Conservation (phyloP, 208 protist genomes). For the Lotmaria passim region DNA sequence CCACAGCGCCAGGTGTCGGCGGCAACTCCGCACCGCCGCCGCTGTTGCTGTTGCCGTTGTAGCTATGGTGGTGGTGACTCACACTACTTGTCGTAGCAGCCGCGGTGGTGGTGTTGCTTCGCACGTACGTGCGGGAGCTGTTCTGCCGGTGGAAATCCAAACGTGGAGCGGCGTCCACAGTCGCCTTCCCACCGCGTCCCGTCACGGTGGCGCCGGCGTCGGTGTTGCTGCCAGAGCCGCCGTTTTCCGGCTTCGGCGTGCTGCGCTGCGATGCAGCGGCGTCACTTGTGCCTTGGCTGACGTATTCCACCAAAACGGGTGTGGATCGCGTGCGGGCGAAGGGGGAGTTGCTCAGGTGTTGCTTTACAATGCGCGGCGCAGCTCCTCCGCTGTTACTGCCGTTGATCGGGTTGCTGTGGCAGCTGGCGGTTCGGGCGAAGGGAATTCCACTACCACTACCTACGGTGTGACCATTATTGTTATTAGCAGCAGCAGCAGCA, state of each 20-base stretch:
- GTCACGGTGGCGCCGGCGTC: neutral
- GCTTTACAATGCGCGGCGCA: constrained; percentile 25
- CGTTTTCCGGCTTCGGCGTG: constrained; percentile 5
- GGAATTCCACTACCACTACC: constrained; percentile 4
- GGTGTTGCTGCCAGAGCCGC: neutral
- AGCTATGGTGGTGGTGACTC: neutral
- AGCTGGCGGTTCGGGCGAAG: constrained; percentile 21
- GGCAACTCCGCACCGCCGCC: neutral
- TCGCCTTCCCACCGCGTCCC: constrained; percentile 13
- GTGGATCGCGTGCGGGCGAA: constrained; percentile 30
- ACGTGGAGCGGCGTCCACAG: constrained; percentile 39
- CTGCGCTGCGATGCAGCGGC: neutral
- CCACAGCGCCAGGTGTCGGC: neutral
- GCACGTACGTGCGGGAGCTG: constrained; percentile 23
- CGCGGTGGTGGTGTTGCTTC: constrained; percentile 26
- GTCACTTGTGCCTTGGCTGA: neutral
- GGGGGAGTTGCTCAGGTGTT: constrained; percentile 9
- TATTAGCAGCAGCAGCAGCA: neutral
- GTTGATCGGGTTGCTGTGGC: neutral
- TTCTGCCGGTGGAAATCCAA: constrained; percentile 44
- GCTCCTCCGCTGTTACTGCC: neutral
- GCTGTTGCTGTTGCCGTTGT: constrained; percentile 8
- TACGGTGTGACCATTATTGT: neutral
- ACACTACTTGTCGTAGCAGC: neutral
- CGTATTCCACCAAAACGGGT: constrained; percentile 2